Percentiles rank a stretch among this genome's conserved stretches.
phyloP scores from a whole-genome alignment of 345 rosid species.

The Erysimum cheiranthoides region DNA sequence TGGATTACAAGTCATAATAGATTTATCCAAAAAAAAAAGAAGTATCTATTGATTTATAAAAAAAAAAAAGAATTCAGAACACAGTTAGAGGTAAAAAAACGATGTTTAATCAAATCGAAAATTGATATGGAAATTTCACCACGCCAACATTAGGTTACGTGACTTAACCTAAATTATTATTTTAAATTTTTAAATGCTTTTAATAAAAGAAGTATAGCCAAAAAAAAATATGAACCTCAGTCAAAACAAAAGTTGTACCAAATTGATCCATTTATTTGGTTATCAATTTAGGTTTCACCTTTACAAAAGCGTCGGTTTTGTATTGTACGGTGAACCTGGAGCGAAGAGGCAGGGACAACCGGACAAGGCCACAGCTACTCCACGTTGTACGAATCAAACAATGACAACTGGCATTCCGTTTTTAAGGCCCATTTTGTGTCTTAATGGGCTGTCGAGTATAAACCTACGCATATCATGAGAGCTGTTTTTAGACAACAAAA shows the following conservation, averaged over 20 bases:
- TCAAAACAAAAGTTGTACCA: constrained; percentile 10
- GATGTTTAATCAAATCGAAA: neutral
- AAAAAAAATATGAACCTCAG: neutral
- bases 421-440: constrained; percentile 11
- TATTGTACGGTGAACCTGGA: constrained; percentile 27
- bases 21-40: too few species aligned
- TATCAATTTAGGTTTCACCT: constrained; percentile 23
- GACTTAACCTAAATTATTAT: neutral
- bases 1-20: too few species aligned
- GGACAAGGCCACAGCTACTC: constrained; percentile 37
- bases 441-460: constrained; percentile 33
- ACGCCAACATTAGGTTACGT: neutral
- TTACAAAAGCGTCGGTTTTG: constrained; percentile 38
- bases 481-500: constrained; percentile 2
- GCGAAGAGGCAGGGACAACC: constrained; percentile 12
- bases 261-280: neutral
- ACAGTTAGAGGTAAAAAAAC: too few species aligned
- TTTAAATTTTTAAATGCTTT: neutral
- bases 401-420: constrained; percentile 20
- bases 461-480: constrained; percentile 19
- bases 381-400: constrained; percentile 29
- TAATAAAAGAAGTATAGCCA: neutral
- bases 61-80: too few species aligned
- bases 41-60: too few species aligned
- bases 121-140: neutral